phyloP scores from a whole-genome alignment of 306 rosid genomes.

The Corylus americana region DNA sequence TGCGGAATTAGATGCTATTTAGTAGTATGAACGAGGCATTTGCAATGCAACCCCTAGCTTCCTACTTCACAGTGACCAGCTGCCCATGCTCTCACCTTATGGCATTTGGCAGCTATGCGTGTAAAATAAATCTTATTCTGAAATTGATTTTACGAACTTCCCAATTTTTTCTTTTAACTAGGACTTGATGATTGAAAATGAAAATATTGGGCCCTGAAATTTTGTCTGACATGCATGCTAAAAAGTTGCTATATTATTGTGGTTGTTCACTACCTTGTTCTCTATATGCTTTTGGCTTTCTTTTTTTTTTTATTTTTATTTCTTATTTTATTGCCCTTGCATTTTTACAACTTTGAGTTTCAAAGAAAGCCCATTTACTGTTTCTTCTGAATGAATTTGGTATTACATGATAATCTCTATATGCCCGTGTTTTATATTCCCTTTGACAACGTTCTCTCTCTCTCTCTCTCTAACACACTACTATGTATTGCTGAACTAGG shows the following conservation, averaged over 20 bases:
- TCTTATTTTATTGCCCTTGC: no score
- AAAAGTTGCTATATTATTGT: not conserved
- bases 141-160: not conserved
- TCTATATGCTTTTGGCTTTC: no score
- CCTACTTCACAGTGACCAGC: not conserved
- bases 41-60: not conserved
- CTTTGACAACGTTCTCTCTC: no score
- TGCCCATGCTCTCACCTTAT: not conserved
- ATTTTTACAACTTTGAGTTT: no score
- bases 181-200: not conserved
- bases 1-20: no score
- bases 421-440: no score
- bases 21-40: not conserved
- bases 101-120: not conserved
- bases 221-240: not conserved
- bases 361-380: no score
- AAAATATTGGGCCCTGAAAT: not conserved
- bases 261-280: not conserved
- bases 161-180: not conserved
- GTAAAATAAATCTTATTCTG: not conserved
- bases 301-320: no score
- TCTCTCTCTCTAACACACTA: no score
- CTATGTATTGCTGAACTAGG: conserved; percentile 43
- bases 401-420: no score
- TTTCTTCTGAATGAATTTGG: no score